These are phyloP conservation scores for Pichia ethanolica DNA, from an alignment of 805 yeast genomes.

Conservation along the genomic window DNA sequence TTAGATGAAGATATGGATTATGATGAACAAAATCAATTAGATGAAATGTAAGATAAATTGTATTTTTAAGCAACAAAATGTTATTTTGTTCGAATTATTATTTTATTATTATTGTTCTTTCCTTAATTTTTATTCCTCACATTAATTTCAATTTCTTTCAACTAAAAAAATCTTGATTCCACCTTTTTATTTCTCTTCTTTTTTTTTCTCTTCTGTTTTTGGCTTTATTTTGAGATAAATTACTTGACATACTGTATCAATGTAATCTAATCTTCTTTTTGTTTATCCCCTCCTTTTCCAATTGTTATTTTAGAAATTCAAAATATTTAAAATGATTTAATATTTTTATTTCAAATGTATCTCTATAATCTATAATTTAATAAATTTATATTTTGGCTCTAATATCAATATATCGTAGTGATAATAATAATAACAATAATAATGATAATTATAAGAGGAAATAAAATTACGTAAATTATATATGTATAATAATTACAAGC, in stretches of 20 bases:
- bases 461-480: too few relatives aligned
- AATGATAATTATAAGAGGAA: too few relatives aligned
- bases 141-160: too few relatives aligned
- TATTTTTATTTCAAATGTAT: constrained; percentile 3
- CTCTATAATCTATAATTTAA: constrained; percentile 7
- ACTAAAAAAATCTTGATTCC: too few relatives aligned
- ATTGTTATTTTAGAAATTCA: not conserved
- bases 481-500: too few relatives aligned
- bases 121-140: not conserved
- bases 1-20: constrained; percentile 71
- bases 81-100: not conserved
- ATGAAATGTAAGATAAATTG: constrained; percentile 1
- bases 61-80: too few relatives aligned
- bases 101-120: not conserved
- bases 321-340: not conserved
- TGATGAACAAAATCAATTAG: constrained; percentile 19
- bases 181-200: too few relatives aligned
- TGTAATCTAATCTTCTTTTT: too few relatives aligned
- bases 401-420: not conserved
- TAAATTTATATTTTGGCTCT: not conserved
- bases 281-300: not conserved
- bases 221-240: not conserved
- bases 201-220: constrained; percentile 2
- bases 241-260: too few relatives aligned
- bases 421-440: too few relatives aligned